Conservation (phyloP, 495 filamentous ascomycete species). For the Xylaria venustula region DNA sequence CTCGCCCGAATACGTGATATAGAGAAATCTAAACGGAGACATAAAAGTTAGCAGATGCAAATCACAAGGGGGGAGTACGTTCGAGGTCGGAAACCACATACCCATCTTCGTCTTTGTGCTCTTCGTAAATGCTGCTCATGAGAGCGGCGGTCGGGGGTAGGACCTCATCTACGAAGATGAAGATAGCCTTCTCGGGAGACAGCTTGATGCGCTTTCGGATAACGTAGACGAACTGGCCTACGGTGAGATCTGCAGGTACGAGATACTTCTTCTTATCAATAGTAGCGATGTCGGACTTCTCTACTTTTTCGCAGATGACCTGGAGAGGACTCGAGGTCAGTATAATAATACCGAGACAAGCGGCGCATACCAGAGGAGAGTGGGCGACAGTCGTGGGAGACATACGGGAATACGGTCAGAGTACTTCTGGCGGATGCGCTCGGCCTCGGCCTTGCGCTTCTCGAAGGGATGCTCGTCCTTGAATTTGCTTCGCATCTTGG, state of each 20-base stretch:
- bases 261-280: slow-evolving; percentile 99
- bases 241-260: slow-evolving; percentile 94
- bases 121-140: slow-evolving; percentile 99
- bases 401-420: slow-evolving; percentile 96
- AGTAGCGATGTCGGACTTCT: slow-evolving; percentile 98
- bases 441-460: slow-evolving; percentile 99
- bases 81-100: slow-evolving; percentile 34
- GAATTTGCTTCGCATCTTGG: slow-evolving; percentile 89
- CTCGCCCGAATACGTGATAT: slow-evolving; percentile 92
- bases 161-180: slow-evolving; percentile 99
- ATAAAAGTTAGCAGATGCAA: slow-evolving; percentile 20
- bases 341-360: not conserved
- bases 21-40: slow-evolving; percentile 40
- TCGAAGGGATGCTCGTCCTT: slow-evolving; percentile 99
- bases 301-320: slow-evolving; percentile 99
- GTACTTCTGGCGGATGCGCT: slow-evolving; percentile 99
- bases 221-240: slow-evolving; percentile 99
- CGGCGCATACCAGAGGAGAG: not conserved
- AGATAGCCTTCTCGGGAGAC: slow-evolving; percentile 99
- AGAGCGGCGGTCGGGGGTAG: slow-evolving; percentile 94
- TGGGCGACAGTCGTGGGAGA: slow-evolving; percentile 15
- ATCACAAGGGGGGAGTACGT: not conserved
- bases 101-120: slow-evolving; percentile 87
- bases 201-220: slow-evolving; percentile 99
- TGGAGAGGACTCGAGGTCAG: slow-evolving; percentile 31